Conservation (phyloP, 2,329 filamentous ascomycete species). For the Trichoderma polysporum region DNA sequence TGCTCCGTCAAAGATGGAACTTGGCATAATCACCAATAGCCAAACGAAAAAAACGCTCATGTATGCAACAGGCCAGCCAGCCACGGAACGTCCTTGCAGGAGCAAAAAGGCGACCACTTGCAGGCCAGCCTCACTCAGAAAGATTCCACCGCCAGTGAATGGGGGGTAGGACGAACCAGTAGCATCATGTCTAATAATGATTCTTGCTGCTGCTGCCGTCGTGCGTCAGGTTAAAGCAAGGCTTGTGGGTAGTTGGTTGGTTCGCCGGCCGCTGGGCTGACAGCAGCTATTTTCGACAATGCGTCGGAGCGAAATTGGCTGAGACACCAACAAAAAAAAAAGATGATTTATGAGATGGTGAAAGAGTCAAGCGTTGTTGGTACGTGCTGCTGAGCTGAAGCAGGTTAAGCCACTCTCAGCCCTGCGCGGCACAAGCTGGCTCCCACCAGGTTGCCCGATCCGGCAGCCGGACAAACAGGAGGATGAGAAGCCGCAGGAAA, state of each 20-base stretch:
- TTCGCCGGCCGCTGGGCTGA: background rate
- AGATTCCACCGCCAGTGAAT: background rate
- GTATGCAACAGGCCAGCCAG: slow-evolving; percentile 17
- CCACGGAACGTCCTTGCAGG: slow-evolving; percentile 5
- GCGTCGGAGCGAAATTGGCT: background rate
- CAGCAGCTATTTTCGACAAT: background rate
- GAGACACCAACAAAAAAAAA: background rate
- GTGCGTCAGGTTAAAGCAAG: background rate
- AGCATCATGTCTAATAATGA: background rate
- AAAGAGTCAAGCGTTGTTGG: background rate
- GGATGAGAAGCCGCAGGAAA: background rate
- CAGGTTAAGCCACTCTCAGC: slow-evolving; percentile 11
- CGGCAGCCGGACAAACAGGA: slow-evolving; percentile 11
- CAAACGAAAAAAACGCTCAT: background rate
- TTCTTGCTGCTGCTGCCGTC: background rate
- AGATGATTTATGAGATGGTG: slow-evolving; percentile 16
- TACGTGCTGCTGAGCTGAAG: slow-evolving; percentile 1
- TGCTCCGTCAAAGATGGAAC: background rate
- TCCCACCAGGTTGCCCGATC: background rate
- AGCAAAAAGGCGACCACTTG: background rate
- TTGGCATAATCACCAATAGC: background rate
- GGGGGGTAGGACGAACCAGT: background rate
- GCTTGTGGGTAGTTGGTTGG: slow-evolving; percentile 6
- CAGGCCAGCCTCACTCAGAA: slow-evolving; percentile 3
- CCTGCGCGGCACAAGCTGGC: slow-evolving; percentile 2